Evolutionary conservation across 495 filamentous ascomycete genomes (phyloP).

Genomic region (Aspergillus ostianus): DNA sequence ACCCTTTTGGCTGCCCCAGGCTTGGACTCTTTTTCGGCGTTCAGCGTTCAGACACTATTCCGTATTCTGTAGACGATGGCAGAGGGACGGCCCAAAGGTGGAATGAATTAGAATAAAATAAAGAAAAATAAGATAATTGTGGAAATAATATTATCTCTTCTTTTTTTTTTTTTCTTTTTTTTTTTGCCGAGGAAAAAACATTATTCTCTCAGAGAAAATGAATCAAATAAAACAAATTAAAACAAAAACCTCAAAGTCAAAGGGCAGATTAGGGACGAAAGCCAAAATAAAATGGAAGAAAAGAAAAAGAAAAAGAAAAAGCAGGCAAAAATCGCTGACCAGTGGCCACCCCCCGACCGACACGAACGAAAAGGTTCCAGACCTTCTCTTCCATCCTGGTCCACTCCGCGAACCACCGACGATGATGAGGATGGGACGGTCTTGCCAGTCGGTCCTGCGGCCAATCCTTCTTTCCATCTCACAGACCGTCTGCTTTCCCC

Average conservation of each 20-base stretch:
- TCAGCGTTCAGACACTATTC: not conserved
- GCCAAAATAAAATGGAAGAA: not conserved
- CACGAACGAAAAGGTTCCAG: conserved; percentile 6
- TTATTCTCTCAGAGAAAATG: no score
- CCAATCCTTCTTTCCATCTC: conserved; percentile 6
- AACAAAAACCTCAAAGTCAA: not conserved
- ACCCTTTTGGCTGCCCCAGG: no score
- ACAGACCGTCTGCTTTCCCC: conserved; percentile 4
- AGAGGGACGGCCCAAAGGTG: not conserved
- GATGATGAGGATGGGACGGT: no score
- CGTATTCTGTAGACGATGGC: not conserved
- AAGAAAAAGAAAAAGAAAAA: not conserved
- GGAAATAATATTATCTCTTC: no score
- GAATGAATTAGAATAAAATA: not conserved
- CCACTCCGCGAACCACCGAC: not conserved
- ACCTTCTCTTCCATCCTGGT: conserved; percentile 9
- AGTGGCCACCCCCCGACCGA: conserved; percentile 1
- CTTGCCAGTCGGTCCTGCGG: not conserved
- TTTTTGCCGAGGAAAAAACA: no score
- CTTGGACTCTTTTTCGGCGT: no score
- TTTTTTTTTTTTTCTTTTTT: no score
- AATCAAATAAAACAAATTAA: not conserved
- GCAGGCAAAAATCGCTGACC: not conserved
- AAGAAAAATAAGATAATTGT: not conserved
- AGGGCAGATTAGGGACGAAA: not conserved